A percentile compares a stretch with the other conserved stretches of the same genome.
phyloP scores from a whole-genome alignment of 1,139 yeast species.

The Nakaseomyces nivariensis region DNA sequence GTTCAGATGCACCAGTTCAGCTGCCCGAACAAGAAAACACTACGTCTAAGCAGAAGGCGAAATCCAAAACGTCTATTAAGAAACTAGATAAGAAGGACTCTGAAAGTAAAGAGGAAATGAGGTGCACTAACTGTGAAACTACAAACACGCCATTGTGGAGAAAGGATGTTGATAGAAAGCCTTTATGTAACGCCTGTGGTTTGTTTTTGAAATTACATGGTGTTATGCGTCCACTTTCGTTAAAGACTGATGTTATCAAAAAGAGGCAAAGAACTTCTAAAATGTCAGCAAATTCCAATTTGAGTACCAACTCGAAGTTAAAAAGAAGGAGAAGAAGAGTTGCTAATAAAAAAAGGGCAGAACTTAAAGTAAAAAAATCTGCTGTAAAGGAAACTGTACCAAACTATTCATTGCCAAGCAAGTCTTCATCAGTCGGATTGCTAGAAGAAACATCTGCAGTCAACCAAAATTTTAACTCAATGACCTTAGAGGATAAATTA shows the following conservation, averaged over 20 bases:
- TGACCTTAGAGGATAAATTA: neutral
- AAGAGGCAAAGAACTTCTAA: constrained; percentile 43
- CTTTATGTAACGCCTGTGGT: constrained; percentile 93
- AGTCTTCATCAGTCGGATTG: neutral
- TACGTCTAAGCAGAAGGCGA: neutral
- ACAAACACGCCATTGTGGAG: constrained; percentile 95
- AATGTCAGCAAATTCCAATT: constrained; percentile 3
- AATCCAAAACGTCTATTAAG: neutral
- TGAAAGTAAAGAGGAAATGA: constrained; percentile 10
- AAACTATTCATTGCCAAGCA: no score
- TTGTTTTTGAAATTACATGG: constrained; percentile 85
- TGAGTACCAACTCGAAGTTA: neutral
- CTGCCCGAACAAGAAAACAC: neutral
- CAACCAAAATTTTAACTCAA: neutral
- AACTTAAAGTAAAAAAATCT: neutral
- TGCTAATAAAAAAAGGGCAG: neutral
- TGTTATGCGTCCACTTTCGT: constrained; percentile 79
- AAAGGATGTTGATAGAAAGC: constrained; percentile 84
- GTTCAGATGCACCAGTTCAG: neutral
- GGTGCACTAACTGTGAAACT: constrained; percentile 83
- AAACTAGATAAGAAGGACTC: neutral
- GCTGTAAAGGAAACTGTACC: neutral
- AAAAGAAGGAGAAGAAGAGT: neutral
- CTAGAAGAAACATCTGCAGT: neutral
- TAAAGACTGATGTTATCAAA: constrained; percentile 88